These are phyloP conservation scores for Chrysanthemum seticuspe DNA, from an alignment of 129 eudicot genomes.

Conservation along the genomic window DNA sequence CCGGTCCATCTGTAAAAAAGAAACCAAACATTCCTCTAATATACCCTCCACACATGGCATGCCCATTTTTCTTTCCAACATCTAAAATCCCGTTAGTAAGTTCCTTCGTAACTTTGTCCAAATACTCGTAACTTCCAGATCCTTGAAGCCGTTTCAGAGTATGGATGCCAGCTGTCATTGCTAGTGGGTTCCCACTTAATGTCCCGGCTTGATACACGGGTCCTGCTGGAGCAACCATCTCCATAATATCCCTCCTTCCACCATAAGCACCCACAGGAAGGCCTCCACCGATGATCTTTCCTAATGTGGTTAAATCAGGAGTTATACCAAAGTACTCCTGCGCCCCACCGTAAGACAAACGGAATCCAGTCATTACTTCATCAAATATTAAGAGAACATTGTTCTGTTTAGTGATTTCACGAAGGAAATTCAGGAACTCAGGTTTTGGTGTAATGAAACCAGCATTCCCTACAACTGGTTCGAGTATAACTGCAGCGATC, in stretches of 20 bases:
- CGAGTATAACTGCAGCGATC: constrained; percentile 81
- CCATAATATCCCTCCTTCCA: constrained; percentile 64
- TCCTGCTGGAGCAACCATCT: constrained; percentile 55
- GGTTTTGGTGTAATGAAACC: constrained; percentile 81
- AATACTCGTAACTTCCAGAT: constrained; percentile 61
- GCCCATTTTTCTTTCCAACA: constrained; percentile 68
- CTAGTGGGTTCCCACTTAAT: constrained; percentile 88
- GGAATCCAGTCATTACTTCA: constrained; percentile 91
- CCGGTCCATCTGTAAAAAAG: constrained; percentile 81
- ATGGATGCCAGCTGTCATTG: constrained; percentile 95
- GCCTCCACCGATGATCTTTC: constrained; percentile 89
- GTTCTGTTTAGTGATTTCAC: constrained; percentile 56
- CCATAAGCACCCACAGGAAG: constrained; percentile 48
- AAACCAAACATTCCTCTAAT: constrained; percentile 90
- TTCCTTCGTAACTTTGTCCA: constrained; percentile 54
- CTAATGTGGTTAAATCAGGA: constrained; percentile 74
- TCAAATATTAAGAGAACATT: constrained; percentile 70
- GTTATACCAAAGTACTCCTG: constrained; percentile 79
- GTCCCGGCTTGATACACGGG: constrained; percentile 97
- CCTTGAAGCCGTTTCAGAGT: constrained; percentile 66
- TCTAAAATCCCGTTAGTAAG: constrained; percentile 58
- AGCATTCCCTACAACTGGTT: constrained; percentile 88
- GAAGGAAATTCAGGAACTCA: constrained; percentile 63
- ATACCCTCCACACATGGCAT: constrained; percentile 73
- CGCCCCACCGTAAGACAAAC: constrained; percentile 86